These are phyloP conservation scores for Boletus rex-veris DNA, from an alignment of 768 basidiomycete species.

Conservation along the genomic window DNA sequence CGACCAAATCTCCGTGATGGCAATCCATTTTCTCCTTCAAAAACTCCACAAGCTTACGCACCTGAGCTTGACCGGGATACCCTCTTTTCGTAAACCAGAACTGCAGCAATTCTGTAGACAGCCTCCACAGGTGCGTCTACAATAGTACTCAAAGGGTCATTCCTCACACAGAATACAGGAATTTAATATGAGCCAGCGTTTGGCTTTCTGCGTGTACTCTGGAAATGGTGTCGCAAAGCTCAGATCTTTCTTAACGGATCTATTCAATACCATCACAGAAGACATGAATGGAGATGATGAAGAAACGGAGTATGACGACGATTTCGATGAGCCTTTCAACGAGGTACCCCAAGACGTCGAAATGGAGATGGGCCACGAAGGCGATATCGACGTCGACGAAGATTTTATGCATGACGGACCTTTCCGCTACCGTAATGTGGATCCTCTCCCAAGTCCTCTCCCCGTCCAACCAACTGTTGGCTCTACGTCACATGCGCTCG, in stretches of 20 bases:
- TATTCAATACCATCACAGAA: constrained; percentile 74
- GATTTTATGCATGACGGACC: constrained; percentile 34
- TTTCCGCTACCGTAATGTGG: constrained; percentile 25
- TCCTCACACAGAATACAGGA: constrained; percentile 50
- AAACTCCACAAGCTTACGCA: constrained; percentile 90
- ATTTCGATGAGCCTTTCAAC: constrained; percentile 35
- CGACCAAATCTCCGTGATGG: constrained; percentile 89
- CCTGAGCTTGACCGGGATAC: constrained; percentile 95
- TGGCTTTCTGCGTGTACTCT: constrained; percentile 95
- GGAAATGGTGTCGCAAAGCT: constrained; percentile 85
- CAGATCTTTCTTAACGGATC: constrained; percentile 70
- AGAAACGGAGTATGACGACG: constrained; percentile 62
- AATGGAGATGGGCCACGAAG: constrained; percentile 35
- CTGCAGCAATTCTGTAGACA: constrained; percentile 87
- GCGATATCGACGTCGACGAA: constrained; percentile 46
- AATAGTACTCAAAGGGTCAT: background rate
- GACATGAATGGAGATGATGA: constrained; percentile 61
- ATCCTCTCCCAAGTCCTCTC: constrained; percentile 2
- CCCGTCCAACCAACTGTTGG: constrained; percentile 8
- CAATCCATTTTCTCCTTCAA: constrained; percentile 85
- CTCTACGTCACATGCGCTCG: constrained; percentile 17
- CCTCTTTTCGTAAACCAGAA: constrained; percentile 80
- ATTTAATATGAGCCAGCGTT: constrained; percentile 85
- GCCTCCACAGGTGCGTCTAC: constrained; percentile 69
- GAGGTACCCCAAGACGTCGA: constrained; percentile 31